Evolutionary conservation across 1,284 basidiomycete species (phyloP).

Genomic region (Jaminaea rosea): DNA sequence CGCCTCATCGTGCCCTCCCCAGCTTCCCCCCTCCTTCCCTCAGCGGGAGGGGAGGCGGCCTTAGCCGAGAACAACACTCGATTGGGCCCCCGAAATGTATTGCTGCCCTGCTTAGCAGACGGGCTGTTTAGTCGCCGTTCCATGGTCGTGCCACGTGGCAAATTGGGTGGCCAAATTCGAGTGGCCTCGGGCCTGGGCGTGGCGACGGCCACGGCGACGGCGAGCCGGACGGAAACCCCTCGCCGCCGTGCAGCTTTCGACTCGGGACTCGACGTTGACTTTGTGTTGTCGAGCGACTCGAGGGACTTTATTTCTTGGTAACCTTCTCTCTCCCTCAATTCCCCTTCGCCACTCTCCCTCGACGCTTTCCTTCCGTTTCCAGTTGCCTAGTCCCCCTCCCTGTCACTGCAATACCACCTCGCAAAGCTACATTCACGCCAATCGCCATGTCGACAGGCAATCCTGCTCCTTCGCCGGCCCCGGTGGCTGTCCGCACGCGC

Average conservation of each 20-base stretch:
- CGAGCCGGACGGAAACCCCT: background rate
- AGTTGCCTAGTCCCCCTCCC: background rate
- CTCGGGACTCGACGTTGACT: background rate
- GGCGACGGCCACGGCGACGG: background rate
- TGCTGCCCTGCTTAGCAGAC: too few relatives aligned
- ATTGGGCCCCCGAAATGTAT: too few relatives aligned
- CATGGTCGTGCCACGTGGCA: background rate
- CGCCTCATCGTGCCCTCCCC: too few relatives aligned
- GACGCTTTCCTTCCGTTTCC: background rate
- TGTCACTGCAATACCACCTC: background rate
- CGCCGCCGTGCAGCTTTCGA: background rate
- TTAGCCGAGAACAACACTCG: background rate
- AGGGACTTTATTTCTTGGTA: too few relatives aligned
- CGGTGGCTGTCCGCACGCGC: conserved; percentile 10
- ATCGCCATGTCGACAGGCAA: background rate
- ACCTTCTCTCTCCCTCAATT: background rate
- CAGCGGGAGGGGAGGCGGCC: too few relatives aligned
- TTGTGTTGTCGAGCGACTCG: too few relatives aligned
- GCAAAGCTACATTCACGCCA: background rate
- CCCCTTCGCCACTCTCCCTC: background rate
- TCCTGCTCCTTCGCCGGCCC: background rate
- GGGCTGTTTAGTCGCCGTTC: too few relatives aligned
- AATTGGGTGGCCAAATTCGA: background rate
- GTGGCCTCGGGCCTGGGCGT: background rate
- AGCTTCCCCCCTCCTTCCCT: too few relatives aligned